Evolutionary conservation across 1,139 yeast genomes (phyloP), one percentile per base, ranked within the genome.

Genomic region (Spathaspora sp.): DNA sequence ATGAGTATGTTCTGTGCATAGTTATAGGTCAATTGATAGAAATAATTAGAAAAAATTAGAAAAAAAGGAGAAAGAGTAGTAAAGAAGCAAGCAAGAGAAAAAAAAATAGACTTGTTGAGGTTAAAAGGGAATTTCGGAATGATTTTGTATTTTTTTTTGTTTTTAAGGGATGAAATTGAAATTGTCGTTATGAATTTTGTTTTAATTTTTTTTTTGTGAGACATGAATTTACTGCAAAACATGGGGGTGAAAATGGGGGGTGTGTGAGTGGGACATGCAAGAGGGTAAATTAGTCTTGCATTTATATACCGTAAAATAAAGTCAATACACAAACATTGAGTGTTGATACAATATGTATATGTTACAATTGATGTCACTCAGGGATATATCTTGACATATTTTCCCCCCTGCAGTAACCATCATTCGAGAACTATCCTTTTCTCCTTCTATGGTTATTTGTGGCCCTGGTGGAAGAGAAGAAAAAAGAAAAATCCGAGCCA

Each of bases 1-100:
- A 80, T 37, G 98, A 93, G 72, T 93, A 93, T 44, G 99, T 91
- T 86, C 98, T 88, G 81, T 93, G 98, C 99, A 93, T 93, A 57
- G 51, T 76, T 38, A 33, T 39, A 18, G 20, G 36, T 24, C 18
- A 33, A 40, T 31, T 26, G 44, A 34, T 18, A 4, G 23, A 45
- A 41, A 31, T 33, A 25, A 36, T 13, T 42, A 34, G n/a, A n/a
- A n/a, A n/a, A n/a, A n/a, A n/a, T n/a, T n/a, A n/a, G 23, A 20
- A 4, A 20, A 7, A 20, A 20, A 20, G 7, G 23, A 20, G 7
- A 7, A 20, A 20, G 23, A 20, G 23, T 4, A 20, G 23, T 4
- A 20, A 20, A 20, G 23, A 20, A 20, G 23, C 33, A n/a, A 38
- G 39, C 20, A 34, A 46, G 31, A 38, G 34, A 17, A 25, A 37